A percentile compares a stretch with the other conserved stretches of the same genome.
Evolutionary conservation across 2,329 filamentous ascomycete genomes (phyloP).

Genomic region (Hirsutella minnesotensis): DNA sequence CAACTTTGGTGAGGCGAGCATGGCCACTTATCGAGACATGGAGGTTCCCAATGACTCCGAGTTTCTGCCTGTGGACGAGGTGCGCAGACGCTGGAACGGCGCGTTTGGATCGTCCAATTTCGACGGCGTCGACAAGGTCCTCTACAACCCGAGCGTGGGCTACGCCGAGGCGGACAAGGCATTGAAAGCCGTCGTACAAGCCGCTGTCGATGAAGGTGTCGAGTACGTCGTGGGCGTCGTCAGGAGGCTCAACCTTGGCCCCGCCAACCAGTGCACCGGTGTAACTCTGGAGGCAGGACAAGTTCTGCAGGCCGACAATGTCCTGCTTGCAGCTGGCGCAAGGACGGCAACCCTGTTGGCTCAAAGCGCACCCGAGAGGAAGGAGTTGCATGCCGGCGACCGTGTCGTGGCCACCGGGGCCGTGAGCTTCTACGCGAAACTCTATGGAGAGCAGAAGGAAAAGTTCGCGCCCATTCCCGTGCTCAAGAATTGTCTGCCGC

Average conservation of each 20-base stretch:
- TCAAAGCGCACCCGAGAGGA: slow-evolving; percentile 34
- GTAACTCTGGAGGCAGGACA: slow-evolving; percentile 35
- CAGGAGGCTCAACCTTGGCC: slow-evolving; percentile 31
- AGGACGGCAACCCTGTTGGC: slow-evolving; percentile 43
- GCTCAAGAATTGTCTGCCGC: slow-evolving; percentile 30
- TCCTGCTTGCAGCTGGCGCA: slow-evolving; percentile 43
- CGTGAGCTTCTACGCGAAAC: slow-evolving; percentile 27
- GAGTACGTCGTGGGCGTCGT: slow-evolving; percentile 42
- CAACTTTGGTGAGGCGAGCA: slow-evolving; percentile 31
- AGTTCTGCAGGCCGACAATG: slow-evolving; percentile 35
- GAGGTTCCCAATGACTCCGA: slow-evolving; percentile 27
- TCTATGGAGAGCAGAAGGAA: slow-evolving; percentile 30
- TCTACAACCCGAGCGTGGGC: slow-evolving; percentile 46
- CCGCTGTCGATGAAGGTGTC: slow-evolving; percentile 39
- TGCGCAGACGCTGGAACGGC: slow-evolving; percentile 41
- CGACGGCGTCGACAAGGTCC: slow-evolving; percentile 39
- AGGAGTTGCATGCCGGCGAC: slow-evolving; percentile 38
- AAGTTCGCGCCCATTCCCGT: slow-evolving; percentile 40
- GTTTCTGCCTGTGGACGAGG: slow-evolving; percentile 36
- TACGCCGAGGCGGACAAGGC: slow-evolving; percentile 48
- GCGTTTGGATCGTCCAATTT: slow-evolving; percentile 46
- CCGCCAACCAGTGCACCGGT: slow-evolving; percentile 33
- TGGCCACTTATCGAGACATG: slow-evolving; percentile 23
- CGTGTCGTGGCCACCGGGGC: slow-evolving; percentile 45
- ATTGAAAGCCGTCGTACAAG: slow-evolving; percentile 40